A percentile compares a stretch with the other conserved stretches of the same genome.
These are phyloP conservation scores for Kazachstania psychrophila DNA, from an alignment of 805 yeast species.

Conservation along the genomic window DNA sequence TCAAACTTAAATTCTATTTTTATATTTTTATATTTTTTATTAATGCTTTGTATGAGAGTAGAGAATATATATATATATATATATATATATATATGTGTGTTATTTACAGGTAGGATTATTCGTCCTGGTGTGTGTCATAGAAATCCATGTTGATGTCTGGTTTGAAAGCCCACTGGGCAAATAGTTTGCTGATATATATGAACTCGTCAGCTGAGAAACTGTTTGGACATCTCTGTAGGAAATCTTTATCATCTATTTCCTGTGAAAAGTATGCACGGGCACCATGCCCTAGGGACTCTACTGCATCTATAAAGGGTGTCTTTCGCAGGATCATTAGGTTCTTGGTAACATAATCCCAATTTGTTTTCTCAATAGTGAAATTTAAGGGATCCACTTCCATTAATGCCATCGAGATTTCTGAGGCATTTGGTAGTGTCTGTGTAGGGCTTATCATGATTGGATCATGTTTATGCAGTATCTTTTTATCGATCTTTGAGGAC, in stretches of 20 bases:
- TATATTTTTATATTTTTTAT: too few species aligned
- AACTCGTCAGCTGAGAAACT: constrained; percentile 51
- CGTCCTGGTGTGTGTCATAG: constrained; percentile 28
- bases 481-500: constrained; percentile 13
- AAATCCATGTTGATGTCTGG: constrained; percentile 45
- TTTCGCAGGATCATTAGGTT: constrained; percentile 43
- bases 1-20: too few species aligned
- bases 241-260: constrained; percentile 28
- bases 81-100: too few species aligned
- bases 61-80: too few species aligned
- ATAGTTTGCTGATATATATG: constrained; percentile 39
- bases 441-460: constrained; percentile 29
- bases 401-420: constrained; percentile 37
- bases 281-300: constrained; percentile 70
- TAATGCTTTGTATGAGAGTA: too few species aligned
- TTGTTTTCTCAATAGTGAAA: constrained; percentile 39
- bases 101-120: too few species aligned
- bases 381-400: constrained; percentile 47
- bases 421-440: constrained; percentile 19
- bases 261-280: constrained; percentile 45
- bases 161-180: constrained; percentile 78
- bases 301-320: constrained; percentile 37
- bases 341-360: constrained; percentile 60
- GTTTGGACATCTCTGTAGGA: constrained; percentile 38
- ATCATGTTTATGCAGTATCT: constrained; percentile 13